These are phyloP conservation scores for Crithidia acanthocephali DNA, from an alignment of 208 protist genomes.

Conservation along the genomic window DNA sequence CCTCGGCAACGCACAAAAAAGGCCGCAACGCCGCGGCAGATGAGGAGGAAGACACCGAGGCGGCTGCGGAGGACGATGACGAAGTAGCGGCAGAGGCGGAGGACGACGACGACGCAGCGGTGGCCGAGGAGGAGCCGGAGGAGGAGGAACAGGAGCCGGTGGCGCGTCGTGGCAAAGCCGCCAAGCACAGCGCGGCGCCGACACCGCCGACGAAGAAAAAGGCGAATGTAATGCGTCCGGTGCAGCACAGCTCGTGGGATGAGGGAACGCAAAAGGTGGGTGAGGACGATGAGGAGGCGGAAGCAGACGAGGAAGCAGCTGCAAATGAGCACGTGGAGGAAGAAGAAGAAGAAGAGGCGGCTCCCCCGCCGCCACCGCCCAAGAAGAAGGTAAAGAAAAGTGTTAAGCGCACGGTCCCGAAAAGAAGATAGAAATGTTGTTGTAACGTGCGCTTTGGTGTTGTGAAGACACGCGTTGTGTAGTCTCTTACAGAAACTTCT, in stretches of 20 bases:
- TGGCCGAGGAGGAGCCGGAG: background rate
- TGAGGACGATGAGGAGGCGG: constrained; percentile 17
- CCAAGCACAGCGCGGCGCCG: constrained; percentile 1
- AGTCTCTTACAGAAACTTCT: no score
- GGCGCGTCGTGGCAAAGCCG: constrained; percentile 3
- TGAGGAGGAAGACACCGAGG: constrained; percentile 9
- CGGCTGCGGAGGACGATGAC: constrained; percentile 9
- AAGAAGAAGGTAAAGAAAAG: constrained; percentile 45
- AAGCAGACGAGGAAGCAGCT: constrained; percentile 23
- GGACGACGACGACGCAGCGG: background rate
- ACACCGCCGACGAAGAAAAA: constrained; percentile 15
- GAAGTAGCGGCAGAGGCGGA: background rate
- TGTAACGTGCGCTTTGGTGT: background rate
- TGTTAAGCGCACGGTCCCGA: constrained; percentile 33
- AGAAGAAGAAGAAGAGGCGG: constrained; percentile 9
- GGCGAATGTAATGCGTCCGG: constrained; percentile 29
- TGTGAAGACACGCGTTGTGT: background rate
- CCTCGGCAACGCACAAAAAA: constrained; percentile 1
- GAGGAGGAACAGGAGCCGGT: constrained; percentile 7
- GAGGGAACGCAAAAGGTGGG: constrained; percentile 30
- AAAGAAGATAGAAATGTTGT: background rate
- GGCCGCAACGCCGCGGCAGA: constrained; percentile 9
- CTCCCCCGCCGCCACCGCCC: constrained; percentile 23
- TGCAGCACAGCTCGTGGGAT: constrained; percentile 63
- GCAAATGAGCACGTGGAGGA: constrained; percentile 18